Conservation (phyloP, 306 rosid genomes). For the Trifolium dubium region DNA sequence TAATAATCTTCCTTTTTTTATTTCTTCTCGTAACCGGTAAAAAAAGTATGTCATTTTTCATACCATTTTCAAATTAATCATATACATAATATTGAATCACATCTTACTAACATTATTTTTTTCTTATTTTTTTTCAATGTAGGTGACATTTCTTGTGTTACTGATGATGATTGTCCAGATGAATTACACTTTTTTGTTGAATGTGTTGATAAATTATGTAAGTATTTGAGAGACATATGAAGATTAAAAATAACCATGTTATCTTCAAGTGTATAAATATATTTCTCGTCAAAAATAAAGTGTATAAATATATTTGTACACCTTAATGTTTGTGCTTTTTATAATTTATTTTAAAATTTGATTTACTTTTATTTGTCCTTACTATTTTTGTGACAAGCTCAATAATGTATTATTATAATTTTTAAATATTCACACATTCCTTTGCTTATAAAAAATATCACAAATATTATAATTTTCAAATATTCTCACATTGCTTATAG, state of each 20-base stretch:
- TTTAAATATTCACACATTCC: too few species aligned
- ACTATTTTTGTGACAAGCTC: not conserved
- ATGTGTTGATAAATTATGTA: not conserved
- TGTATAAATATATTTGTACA: not conserved
- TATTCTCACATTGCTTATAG: too few species aligned
- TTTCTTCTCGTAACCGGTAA: not conserved
- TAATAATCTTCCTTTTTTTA: not conserved
- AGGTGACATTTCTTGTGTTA: not conserved
- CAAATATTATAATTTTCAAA: too few species aligned
- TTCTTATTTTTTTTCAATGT: not conserved
- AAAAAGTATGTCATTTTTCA: not conserved
- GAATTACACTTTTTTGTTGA: not conserved
- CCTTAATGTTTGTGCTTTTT: not conserved
- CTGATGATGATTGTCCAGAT: not conserved
- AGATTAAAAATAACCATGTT: not conserved
- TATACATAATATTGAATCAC: not conserved
- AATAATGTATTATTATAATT: too few species aligned
- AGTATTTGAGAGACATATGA: not conserved
- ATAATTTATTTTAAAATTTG: not conserved
- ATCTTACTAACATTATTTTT: not conserved
- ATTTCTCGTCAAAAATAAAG: too few species aligned
- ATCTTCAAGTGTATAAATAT: too few species aligned
- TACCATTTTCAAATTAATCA: not conserved
- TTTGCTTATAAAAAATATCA: too few species aligned
- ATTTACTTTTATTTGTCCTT: not conserved